Evolutionary conservation across 305 asterid species (phyloP).

Genomic region (Fraxinus albicans): DNA sequence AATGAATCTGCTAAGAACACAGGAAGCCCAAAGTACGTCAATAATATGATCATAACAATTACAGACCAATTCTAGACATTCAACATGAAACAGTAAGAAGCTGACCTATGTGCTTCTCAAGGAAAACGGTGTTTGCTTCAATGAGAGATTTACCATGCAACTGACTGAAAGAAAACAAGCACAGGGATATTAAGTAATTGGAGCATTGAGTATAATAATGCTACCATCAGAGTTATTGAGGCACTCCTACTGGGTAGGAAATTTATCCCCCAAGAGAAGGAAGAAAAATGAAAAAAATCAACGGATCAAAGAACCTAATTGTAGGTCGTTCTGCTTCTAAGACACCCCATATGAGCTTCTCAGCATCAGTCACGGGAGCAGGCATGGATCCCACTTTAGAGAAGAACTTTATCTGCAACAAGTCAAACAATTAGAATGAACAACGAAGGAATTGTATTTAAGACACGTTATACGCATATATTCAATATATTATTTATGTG

Average conservation of each 20-base stretch:
- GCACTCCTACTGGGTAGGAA: neutral
- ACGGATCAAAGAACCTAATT: constrained; percentile 55
- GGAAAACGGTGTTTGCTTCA: constrained; percentile 74
- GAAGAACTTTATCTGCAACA: constrained; percentile 76
- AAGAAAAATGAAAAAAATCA: neutral
- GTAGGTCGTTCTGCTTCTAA: constrained; percentile 79
- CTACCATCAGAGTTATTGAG: neutral
- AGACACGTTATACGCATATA: neutral
- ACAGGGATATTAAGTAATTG: constrained; percentile 2
- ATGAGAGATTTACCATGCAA: constrained; percentile 73
- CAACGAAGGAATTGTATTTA: neutral
- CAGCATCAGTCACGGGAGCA: constrained; percentile 70
- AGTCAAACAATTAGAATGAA: constrained; percentile 6
- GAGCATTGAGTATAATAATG: constrained; percentile 12
- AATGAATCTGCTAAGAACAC: constrained; percentile 58
- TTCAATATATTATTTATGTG: neutral
- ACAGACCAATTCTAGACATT: constrained; percentile 2
- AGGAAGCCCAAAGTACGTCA: constrained; percentile 30
- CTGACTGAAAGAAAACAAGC: constrained; percentile 45
- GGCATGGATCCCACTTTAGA: constrained; percentile 75
- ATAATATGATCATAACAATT: constrained; percentile 3
- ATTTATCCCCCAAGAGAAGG: neutral
- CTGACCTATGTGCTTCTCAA: constrained; percentile 76
- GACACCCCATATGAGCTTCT: constrained; percentile 79
- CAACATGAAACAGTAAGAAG: constrained; percentile 21